Base-by-base conservation (phyloP, 2,329 filamentous ascomycete genomes). In the Rutstroemia sp. region DNA sequence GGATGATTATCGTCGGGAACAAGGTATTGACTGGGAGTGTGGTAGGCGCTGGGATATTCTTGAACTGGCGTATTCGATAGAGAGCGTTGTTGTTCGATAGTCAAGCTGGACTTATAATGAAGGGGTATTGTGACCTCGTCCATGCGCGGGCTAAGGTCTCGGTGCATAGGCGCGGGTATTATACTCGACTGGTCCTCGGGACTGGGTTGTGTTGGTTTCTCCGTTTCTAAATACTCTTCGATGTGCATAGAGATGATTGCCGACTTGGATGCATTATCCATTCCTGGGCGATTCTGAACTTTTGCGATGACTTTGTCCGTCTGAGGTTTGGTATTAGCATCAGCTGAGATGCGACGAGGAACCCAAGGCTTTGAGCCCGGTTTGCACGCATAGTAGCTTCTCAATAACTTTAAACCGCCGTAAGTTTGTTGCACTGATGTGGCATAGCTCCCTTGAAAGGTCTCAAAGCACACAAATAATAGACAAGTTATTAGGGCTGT, bases 371-470 rank as follows among this genome's bases (percentile, higher is more conserved):
- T 54, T 2, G 63, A 63, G 10, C 60, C 57, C 25, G 60, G 59
- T n/a, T 58, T 62, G 40, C 63, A 61, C 40, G 50, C 45, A 53
- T 67, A 68, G 48, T 68, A 65, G 38, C 62, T 75, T 51, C 82
- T 77, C 16, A 85, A 67, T 4, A 85, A 69, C 16, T 72, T 70
- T 21, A 86, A 72, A 1, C 82, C 82, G 4, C 71, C 78, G 65
- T 84, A 81, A 27, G 83, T 83, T 64, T 85, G 82, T 17, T 73
- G 66, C 48, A 85, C 82, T 50, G 80, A 80, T 59, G 82, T 79
- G 59, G 75, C 76, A 65, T 83, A 80, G 59, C 83, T 78, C 6
- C 66, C 67, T 57, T 66, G 62, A n/a, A 68, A 62, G 9, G 62
- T 61, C 51, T 69, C 67, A 50, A 69, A 68, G 47, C 63, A 66